These are phyloP conservation scores for Avena insularis DNA, from an alignment of 176 grass and related monocot genomes.

Conservation along the genomic window DNA sequence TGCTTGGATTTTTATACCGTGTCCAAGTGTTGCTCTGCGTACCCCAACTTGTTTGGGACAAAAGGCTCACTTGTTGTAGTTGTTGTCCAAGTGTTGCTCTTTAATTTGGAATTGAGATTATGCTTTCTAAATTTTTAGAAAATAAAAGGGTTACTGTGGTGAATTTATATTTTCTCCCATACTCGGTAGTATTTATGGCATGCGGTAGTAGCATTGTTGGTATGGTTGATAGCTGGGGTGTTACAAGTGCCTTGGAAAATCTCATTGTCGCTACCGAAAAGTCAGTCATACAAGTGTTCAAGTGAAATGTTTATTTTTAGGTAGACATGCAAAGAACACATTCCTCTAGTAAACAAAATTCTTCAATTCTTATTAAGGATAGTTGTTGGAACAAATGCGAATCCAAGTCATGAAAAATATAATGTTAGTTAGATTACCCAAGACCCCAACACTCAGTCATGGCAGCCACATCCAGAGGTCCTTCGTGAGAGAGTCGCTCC, in stretches of 20 bases:
- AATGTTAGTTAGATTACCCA: conserved; percentile 10
- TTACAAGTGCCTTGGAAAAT: no score
- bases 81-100: no score
- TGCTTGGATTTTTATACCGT: not conserved
- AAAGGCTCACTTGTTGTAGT: no score
- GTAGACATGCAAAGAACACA: conserved; percentile 17
- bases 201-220: not conserved
- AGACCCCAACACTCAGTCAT: not conserved
- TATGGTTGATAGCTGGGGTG: no score
- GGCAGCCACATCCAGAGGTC: conserved; percentile 18
- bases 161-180: not conserved
- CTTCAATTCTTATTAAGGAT: conserved; percentile 10
- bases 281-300: not conserved
- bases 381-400: conserved; percentile 11
- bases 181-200: not conserved
- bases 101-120: not conserved
- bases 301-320: conserved; percentile 21
- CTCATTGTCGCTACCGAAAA: not conserved
- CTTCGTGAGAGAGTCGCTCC: conserved; percentile 2
- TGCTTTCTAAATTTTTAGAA: not conserved
- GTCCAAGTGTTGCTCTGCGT: not conserved
- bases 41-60: no score
- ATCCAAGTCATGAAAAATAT: conserved; percentile 33
- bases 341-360: not conserved
- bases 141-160: not conserved